These are phyloP conservation scores for Limnomonas spitsbergensis DNA, from an alignment of 139 green algal genomes.

Conservation along the genomic window DNA sequence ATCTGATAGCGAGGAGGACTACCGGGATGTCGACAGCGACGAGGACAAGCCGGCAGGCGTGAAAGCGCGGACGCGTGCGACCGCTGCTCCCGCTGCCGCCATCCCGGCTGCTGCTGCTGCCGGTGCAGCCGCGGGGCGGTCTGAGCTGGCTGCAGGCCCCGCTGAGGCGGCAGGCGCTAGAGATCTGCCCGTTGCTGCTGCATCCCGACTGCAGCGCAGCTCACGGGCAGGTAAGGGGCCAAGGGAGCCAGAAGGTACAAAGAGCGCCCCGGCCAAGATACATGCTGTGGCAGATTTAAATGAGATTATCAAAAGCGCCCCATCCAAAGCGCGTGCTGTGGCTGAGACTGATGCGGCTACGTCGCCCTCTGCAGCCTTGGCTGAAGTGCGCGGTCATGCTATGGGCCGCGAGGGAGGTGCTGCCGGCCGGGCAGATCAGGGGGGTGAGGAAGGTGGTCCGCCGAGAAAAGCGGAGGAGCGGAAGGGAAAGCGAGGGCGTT, in stretches of 20 bases:
- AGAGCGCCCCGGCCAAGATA: no score
- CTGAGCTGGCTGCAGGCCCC: background rate
- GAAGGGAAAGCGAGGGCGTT: no score
- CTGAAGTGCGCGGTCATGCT: no score
- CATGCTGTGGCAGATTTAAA: no score
- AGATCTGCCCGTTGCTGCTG: background rate
- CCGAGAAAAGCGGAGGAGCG: no score
- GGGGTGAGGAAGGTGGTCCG: no score
- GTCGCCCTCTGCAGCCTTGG: no score
- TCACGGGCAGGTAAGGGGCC: background rate
- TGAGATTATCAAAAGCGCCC: no score
- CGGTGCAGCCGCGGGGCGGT: background rate
- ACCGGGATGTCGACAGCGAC: background rate
- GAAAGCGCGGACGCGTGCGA: background rate
- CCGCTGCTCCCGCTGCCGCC: background rate
- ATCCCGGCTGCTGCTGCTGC: background rate
- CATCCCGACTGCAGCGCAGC: background rate
- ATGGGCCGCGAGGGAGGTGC: no score
- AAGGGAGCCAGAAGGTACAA: no score
- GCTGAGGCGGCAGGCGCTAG: background rate
- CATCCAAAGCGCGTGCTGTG: background rate
- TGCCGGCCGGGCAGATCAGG: no score
- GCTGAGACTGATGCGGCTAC: background rate
- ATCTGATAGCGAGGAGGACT: slow-evolving; percentile 7
- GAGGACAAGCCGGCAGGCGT: background rate